These are phyloP conservation scores for Begonia masoniana DNA, from an alignment of 306 rosid species.

Conservation along the genomic window DNA sequence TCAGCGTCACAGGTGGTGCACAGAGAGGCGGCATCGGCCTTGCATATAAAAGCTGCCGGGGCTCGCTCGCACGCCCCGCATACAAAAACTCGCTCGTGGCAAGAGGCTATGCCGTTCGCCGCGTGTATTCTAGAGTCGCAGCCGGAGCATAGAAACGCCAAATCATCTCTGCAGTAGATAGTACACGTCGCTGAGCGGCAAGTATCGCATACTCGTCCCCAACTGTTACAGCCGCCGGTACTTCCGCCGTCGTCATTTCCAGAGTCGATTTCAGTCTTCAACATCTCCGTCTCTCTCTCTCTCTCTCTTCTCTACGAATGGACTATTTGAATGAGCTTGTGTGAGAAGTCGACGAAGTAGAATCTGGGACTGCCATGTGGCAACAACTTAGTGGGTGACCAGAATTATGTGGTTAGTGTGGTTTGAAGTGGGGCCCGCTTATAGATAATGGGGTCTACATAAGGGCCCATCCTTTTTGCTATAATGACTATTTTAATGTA, in stretches of 20 bases:
- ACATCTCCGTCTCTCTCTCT: conserved; percentile 8
- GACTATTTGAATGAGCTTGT: too few relatives aligned
- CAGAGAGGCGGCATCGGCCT: conserved; percentile 87
- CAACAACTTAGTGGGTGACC: too few relatives aligned
- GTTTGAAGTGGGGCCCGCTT: too few relatives aligned
- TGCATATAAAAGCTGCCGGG: conserved; percentile 75
- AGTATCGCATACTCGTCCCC: conserved; percentile 60
- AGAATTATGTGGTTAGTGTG: too few relatives aligned
- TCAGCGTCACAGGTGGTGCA: conserved; percentile 73
- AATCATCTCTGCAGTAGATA: conserved; percentile 55
- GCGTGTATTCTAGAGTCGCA: conserved; percentile 60
- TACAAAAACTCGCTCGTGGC: conserved; percentile 81
- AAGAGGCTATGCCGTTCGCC: conserved; percentile 29
- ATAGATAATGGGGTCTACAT: too few relatives aligned
- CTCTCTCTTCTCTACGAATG: too few relatives aligned
- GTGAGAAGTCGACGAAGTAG: too few relatives aligned
- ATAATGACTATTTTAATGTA: too few relatives aligned
- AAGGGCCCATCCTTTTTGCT: too few relatives aligned
- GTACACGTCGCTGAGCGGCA: conserved; percentile 45
- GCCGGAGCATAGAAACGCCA: conserved; percentile 36
- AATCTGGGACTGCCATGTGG: too few relatives aligned
- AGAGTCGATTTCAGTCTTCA: conserved; percentile 22
- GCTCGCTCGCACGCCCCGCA: conserved; percentile 85
- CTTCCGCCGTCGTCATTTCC: conserved; percentile 1
- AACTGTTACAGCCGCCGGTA: conserved; percentile 1